Evolutionary conservation across 306 rosid species (phyloP), one percentile per base, ranked within the genome.

Genomic region (Pachyrhizus erosus): DNA sequence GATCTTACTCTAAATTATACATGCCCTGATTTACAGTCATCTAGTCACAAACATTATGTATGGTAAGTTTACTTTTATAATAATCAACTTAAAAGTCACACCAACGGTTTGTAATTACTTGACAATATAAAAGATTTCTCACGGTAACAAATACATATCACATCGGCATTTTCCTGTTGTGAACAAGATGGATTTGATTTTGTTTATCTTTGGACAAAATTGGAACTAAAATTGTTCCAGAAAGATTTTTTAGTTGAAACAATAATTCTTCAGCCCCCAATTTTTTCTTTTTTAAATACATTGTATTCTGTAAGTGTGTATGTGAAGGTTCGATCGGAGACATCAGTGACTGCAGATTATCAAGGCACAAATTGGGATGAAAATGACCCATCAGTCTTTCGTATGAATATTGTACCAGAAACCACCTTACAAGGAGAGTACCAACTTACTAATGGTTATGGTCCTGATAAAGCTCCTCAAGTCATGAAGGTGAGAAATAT

Each of bases 391-490:
- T 90, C 96, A 0, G 90, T 88, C n/a, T 91, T 91, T 68, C 43
- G 5, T 11, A 24, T 83, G 68, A 83, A 5, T 0, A 61, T 77
- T 71, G 73, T 61, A 10, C 73, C 66, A 61, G 39, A 3, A 20
- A 62, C 10, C 5, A 77, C 65, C 20, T 70, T 77, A 49, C 57
- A 61, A 48, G 96, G 93, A 15, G 92, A 91, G 75, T 88, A 88
- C 79, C 93, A 91, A 77, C 70, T 91, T 75, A 82, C 93, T 3
- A 91, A 89, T 78, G 96, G 93, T 9, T 91, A 88, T 75, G 93
- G 91, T 3, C 89, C 89, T 14, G 73, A 46, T 0, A 89, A 55
- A 87, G 94, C 91, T 73, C 49, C 90, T 39, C 78, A 84, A 86
- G 76, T 86, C 48, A 42, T 91, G 84, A 64, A 26, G 82, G 92